A percentile compares a stretch with the other conserved stretches of the same genome.
Conservation (phyloP, 2,329 filamentous ascomycete species). For the Hymenotorrendiella dingleyae region DNA sequence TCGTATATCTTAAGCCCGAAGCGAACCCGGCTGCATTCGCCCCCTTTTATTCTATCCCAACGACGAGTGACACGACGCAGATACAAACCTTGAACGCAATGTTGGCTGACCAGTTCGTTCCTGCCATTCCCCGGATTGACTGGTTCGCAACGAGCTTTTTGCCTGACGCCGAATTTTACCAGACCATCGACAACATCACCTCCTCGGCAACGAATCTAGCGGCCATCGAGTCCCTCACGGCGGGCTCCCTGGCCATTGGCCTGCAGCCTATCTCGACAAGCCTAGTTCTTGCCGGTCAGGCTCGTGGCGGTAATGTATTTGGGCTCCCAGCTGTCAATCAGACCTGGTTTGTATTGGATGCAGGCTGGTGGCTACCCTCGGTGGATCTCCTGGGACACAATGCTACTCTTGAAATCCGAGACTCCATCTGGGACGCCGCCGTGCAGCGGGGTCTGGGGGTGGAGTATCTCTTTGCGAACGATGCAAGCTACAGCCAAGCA, state of each 20-base stretch:
- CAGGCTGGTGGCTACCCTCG: not conserved
- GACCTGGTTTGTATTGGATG: conserved; percentile 2
- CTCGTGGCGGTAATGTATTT: not conserved
- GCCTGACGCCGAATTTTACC: not conserved
- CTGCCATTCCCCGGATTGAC: not conserved
- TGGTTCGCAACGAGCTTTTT: not conserved
- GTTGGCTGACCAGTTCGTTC: not conserved
- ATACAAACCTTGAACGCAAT: not conserved
- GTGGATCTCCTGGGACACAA: not conserved
- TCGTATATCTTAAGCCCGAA: not conserved
- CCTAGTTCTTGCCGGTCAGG: not conserved
- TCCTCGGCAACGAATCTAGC: not conserved
- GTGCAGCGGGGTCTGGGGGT: not conserved
- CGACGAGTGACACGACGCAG: not conserved
- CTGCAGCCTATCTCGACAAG: not conserved
- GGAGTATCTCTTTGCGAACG: not conserved
- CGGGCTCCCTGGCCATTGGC: not conserved
- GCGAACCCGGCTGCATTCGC: not conserved
- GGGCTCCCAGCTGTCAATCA: not conserved
- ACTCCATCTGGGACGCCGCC: not conserved
- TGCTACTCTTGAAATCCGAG: not conserved
- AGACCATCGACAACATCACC: not conserved
- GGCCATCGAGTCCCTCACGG: not conserved
- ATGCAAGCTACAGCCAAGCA: not conserved
- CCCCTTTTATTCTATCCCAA: not conserved